These are phyloP conservation scores for Coniochaeta pulveracea DNA, from an alignment of 2,329 filamentous ascomycete species.

Conservation along the genomic window DNA sequence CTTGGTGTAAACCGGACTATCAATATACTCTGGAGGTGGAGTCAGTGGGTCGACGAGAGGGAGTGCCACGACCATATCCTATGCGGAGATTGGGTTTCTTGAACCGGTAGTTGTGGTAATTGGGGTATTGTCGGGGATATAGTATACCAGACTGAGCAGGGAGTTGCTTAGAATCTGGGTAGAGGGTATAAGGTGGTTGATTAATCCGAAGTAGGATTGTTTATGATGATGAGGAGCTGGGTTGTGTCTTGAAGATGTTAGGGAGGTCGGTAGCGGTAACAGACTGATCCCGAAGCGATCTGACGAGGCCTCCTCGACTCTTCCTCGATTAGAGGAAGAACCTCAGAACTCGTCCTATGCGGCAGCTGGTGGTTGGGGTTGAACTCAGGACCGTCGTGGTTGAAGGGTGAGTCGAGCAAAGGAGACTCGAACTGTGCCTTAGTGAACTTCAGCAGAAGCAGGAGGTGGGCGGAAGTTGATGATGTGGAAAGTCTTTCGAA, in stretches of 20 bases:
- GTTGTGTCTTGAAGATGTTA: conserved; percentile 50
- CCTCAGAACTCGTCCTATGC: conserved; percentile 97
- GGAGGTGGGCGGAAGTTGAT: conserved; percentile 55
- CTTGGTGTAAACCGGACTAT: conserved; percentile 38
- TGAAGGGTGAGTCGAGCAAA: conserved; percentile 37
- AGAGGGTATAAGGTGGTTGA: conserved; percentile 7
- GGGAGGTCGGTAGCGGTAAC: conserved; percentile 91
- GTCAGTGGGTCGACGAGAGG: conserved; percentile 43
- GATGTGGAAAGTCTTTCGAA: conserved; percentile 53
- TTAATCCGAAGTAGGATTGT: too few species aligned
- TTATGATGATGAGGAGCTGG: conserved; percentile 10
- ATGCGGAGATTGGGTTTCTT: too few species aligned
- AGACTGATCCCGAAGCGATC: conserved; percentile 80
- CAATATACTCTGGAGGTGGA: conserved; percentile 25
- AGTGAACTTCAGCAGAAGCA: conserved; percentile 31
- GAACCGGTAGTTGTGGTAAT: too few species aligned
- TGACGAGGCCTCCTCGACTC: conserved; percentile 98
- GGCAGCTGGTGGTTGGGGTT: conserved; percentile 78
- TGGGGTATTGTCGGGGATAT: conserved; percentile 7
- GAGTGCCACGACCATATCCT: conserved; percentile 58
- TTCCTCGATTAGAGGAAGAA: conserved; percentile 99
- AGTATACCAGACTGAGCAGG: neutral
- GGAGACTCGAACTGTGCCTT: conserved; percentile 33
- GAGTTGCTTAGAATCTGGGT: conserved; percentile 1
- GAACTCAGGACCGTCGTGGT: conserved; percentile 39